phyloP scores from a whole-genome alignment of 1,284 basidiomycete genomes.

The Ustilago nuda region DNA sequence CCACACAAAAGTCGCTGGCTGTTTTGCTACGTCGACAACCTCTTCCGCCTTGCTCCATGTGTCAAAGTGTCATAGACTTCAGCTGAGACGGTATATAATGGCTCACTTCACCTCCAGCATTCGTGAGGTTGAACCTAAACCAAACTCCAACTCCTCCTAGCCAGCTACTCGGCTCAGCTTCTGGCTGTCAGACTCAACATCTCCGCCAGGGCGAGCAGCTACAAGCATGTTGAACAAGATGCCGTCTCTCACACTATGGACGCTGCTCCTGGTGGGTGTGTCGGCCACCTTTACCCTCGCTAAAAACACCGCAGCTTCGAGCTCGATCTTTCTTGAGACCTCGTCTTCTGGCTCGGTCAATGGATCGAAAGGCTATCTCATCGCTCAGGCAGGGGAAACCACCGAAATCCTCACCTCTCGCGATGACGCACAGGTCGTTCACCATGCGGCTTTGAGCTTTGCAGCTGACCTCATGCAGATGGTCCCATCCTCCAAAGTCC shows the following conservation, averaged over 20 bases:
- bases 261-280: slow-evolving; percentile 19
- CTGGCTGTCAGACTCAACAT: neutral
- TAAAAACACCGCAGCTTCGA: neutral
- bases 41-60: neutral
- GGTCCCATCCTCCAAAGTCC: slow-evolving; percentile 20
- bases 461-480: slow-evolving; percentile 30
- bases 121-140: neutral
- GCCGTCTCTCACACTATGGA: slow-evolving; percentile 8
- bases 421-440: slow-evolving; percentile 29
- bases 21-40: neutral
- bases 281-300: slow-evolving; percentile 4
- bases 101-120: neutral
- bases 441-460: slow-evolving; percentile 28
- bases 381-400: slow-evolving; percentile 30
- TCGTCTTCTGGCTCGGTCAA: slow-evolving; percentile 7
- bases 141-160: neutral
- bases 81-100: slow-evolving; percentile 1
- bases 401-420: slow-evolving; percentile 41
- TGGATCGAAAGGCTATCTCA: slow-evolving; percentile 8
- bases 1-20: neutral
- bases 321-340: slow-evolving; percentile 14
- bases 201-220: neutral
- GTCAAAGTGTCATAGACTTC: neutral
- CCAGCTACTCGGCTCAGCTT: neutral
- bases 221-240: neutral